Evolutionary conservation across 2,329 filamentous ascomycete genomes (phyloP).

Genomic region (Nothomitra cinnamomea): DNA sequence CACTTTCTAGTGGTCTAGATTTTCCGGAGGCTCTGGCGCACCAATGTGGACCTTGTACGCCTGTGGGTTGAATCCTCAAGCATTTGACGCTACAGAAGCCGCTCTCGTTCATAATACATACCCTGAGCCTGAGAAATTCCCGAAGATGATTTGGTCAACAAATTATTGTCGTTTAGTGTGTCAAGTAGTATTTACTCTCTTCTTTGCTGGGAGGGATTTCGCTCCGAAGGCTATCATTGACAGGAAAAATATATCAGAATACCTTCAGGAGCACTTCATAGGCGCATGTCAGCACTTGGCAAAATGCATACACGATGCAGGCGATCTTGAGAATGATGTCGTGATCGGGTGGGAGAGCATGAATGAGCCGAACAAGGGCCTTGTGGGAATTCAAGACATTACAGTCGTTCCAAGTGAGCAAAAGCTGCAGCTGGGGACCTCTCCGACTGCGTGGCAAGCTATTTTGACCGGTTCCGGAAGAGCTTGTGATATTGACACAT

Average conservation of each 20-base stretch:
- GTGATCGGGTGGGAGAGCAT: constrained; percentile 93
- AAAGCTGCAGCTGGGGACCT: constrained; percentile 80
- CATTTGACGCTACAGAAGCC: constrained; percentile 73
- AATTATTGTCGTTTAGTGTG: constrained; percentile 82
- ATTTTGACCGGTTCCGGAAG: constrained; percentile 82
- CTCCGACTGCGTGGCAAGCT: constrained; percentile 85
- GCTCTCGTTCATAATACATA: constrained; percentile 92
- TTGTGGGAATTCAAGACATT: constrained; percentile 71
- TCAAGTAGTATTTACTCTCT: constrained; percentile 84
- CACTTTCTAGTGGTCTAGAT: constrained; percentile 62
- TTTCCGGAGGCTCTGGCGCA: constrained; percentile 84
- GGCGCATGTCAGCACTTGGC: constrained; percentile 67
- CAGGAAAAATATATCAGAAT: constrained; percentile 91
- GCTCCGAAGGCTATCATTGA: constrained; percentile 92
- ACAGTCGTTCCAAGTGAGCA: constrained; percentile 71
- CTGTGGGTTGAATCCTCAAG: constrained; percentile 72
- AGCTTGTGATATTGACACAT: constrained; percentile 76
- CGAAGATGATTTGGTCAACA: constrained; percentile 99
- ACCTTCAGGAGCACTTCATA: constrained; percentile 74
- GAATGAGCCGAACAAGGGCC: constrained; percentile 84
- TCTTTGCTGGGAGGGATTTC: constrained; percentile 81
- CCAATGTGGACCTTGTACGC: constrained; percentile 98
- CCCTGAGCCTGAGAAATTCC: constrained; percentile 66
- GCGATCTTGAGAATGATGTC: constrained; percentile 69
- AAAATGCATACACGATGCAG: constrained; percentile 71